Conservation (phyloP, 257 asterid species). For the Solanum rostratum region DNA sequence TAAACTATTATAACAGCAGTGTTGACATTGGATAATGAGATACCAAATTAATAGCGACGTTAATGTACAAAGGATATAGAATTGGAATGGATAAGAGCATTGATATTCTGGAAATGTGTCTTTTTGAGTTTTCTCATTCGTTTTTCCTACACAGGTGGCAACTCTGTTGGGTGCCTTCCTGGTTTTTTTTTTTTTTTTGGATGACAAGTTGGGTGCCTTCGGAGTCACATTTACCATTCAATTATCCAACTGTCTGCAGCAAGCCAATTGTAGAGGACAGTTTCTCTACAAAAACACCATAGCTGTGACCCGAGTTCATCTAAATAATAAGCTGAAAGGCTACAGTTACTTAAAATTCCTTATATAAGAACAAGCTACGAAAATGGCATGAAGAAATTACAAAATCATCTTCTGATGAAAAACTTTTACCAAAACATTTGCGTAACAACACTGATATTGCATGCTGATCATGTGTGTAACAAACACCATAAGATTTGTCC, state of each 20-base stretch:
- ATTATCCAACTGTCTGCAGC: background rate
- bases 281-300: background rate
- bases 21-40: background rate
- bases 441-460: background rate
- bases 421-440: background rate
- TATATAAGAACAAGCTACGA: background rate
- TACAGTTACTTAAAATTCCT: background rate
- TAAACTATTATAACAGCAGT: background rate
- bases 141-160: background rate
- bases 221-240: background rate
- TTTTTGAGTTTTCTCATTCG: background rate
- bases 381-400: background rate
- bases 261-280: background rate
- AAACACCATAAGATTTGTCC: background rate
- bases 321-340: background rate
- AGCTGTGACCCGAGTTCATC: background rate
- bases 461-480: background rate
- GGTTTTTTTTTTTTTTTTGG: background rate
- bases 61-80: background rate
- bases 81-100: background rate
- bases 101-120: background rate
- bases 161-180: background rate
- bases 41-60: background rate
- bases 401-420: background rate
- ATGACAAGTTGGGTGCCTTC: no score